These are phyloP conservation scores for Protomyces inundatus DNA, from an alignment of 1,139 yeast species.

Conservation along the genomic window DNA sequence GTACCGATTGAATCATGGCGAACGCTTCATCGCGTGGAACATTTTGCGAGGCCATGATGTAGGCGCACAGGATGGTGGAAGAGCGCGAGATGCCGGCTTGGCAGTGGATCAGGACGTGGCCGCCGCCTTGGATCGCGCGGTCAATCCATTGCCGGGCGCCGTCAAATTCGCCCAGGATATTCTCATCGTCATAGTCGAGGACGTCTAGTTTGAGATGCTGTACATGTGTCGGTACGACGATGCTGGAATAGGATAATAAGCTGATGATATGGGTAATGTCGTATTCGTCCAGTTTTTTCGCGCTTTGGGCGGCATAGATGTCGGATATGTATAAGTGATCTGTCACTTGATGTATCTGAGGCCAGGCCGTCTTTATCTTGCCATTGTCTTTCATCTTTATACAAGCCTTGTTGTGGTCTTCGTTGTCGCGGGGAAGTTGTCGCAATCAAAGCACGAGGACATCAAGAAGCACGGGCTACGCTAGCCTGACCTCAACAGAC, in stretches of 20 bases:
- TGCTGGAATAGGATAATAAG: slow-evolving; percentile 12
- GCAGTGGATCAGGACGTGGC: slow-evolving; percentile 21
- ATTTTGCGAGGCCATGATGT: slow-evolving; percentile 13
- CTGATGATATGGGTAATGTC: slow-evolving; percentile 21
- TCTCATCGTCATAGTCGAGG: slow-evolving; percentile 38
- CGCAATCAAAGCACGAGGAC: no score
- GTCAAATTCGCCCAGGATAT: slow-evolving; percentile 55
- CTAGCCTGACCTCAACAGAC: no score
- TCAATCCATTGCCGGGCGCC: slow-evolving; percentile 42
- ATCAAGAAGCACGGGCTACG: no score
- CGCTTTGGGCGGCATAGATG: slow-evolving; percentile 14
- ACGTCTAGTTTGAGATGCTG: slow-evolving; percentile 32
- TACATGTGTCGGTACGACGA: slow-evolving; percentile 12
- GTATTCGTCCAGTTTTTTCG: slow-evolving; percentile 3
- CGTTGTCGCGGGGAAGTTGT: no score
- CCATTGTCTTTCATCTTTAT: not conserved
- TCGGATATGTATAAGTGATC: slow-evolving; percentile 14
- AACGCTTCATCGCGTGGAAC: slow-evolving; percentile 17
- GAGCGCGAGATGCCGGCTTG: slow-evolving; percentile 22
- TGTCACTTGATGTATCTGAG: slow-evolving; percentile 10
- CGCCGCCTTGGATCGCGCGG: slow-evolving; percentile 14
- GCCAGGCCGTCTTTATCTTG: slow-evolving; percentile 3
- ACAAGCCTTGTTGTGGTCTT: no score
- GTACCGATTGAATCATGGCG: slow-evolving; percentile 1
- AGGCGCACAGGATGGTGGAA: slow-evolving; percentile 22